Evolutionary conservation across 768 basidiomycete genomes (phyloP), one percentile per base, ranked within the genome.

Genomic region (Erythrobasidium yunnanense): DNA sequence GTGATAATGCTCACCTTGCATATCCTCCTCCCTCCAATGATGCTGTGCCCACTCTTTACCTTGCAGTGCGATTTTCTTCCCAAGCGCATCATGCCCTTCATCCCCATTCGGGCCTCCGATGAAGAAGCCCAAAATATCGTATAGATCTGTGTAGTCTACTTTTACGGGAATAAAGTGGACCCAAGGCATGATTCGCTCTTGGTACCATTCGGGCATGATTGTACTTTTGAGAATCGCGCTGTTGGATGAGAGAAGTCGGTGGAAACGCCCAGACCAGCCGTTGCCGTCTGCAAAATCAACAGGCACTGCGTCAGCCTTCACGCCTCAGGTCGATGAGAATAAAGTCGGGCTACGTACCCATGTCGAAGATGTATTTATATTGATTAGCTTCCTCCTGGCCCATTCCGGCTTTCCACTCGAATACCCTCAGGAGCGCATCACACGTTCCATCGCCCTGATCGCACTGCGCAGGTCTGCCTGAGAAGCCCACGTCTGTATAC

Each of bases 291-390:
- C 2, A 38, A 35, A n/a, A 35, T 13, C 20, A 8, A 20, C 27
- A 32, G 6, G 4, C 18, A 42, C 15, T 4, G 30, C 25, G 20
- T 55, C 53, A 55, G 53, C 8, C n/a, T n/a, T n/a, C n/a, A 27
- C 53, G 53, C 7, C 4, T 20, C 4, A 8, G 25, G 7, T 8
- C 23, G 6, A 27, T 32, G 20, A 32, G 25, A 27, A 29, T 23
- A 35, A 4, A 15, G 55, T 11, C 8, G 33, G 3, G 22, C 29
- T 29, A 56, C 55, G 32, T 22, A 46, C 56, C 92, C 65, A 97
- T 76, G 76, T 96, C 92, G 67, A 91, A 77, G 33, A 93, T 80
- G 73, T 91, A 90, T 78, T 93, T 95, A 79, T 91, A 89, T 63
- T 84, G 79, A 8, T 81, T 66, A 11, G 51, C 30, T 27, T 66